Evolutionary conservation across 768 basidiomycete genomes (phyloP).

Genomic region (Tephrocybe sp.): DNA sequence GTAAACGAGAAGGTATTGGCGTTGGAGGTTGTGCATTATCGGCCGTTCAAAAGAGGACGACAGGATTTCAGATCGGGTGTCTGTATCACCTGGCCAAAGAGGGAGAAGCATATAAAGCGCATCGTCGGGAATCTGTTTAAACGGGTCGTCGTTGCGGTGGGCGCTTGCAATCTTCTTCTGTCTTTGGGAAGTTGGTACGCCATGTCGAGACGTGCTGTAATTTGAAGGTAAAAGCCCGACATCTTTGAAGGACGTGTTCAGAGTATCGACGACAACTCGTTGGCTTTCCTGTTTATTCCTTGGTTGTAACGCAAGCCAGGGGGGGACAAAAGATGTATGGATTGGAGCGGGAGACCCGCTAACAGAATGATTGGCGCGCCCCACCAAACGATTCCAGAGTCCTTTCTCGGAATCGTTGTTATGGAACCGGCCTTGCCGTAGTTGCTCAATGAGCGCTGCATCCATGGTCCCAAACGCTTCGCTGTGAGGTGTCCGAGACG

Average conservation of each 20-base stretch:
- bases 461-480: slow-evolving; percentile 63
- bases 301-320: slow-evolving; percentile 66
- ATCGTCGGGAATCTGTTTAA: slow-evolving; percentile 63
- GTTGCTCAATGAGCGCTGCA: slow-evolving; percentile 47
- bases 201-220: slow-evolving; percentile 29
- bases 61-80: slow-evolving; percentile 35
- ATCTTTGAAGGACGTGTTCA: slow-evolving; percentile 76
- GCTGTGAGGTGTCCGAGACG: slow-evolving; percentile 55
- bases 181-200: slow-evolving; percentile 21
- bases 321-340: slow-evolving; percentile 35
- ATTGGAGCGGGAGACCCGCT: slow-evolving; percentile 22
- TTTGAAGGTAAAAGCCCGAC: slow-evolving; percentile 71
- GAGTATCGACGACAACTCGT: slow-evolving; percentile 62
- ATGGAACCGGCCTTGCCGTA: slow-evolving; percentile 27
- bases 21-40: slow-evolving; percentile 44
- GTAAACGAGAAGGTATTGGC: slow-evolving; percentile 77
- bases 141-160: slow-evolving; percentile 39
- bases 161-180: slow-evolving; percentile 28
- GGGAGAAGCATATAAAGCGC: slow-evolving; percentile 81
- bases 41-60: slow-evolving; percentile 29
- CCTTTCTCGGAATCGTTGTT: slow-evolving; percentile 22
- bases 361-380: slow-evolving; percentile 15
- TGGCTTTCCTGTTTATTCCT: slow-evolving; percentile 66
- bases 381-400: slow-evolving; percentile 23
- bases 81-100: slow-evolving; percentile 78